Conservation (phyloP, 352 stramenopile genomes). For the Aphanomyces astaci region DNA sequence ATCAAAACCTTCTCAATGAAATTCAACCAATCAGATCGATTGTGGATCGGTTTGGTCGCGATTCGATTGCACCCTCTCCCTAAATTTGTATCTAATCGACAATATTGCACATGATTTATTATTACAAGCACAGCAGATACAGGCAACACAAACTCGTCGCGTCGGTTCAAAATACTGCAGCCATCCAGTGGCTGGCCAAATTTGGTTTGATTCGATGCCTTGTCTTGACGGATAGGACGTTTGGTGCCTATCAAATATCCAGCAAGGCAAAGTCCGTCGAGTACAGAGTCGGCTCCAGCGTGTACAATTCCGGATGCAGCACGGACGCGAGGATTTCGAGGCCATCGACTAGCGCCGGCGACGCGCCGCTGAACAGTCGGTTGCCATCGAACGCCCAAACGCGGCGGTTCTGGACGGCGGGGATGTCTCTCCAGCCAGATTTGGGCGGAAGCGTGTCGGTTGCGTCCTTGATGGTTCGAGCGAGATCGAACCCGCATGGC, state of each 20-base stretch:
- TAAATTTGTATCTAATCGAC: no score
- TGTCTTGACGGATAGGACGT: neutral
- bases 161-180: no score
- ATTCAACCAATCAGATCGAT: no score
- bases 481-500: slow-evolving; percentile 20
- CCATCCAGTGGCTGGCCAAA: no score
- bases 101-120: no score
- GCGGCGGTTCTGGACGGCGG: neutral
- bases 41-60: no score
- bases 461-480: slow-evolving; percentile 10
- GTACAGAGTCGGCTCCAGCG: neutral
- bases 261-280: neutral
- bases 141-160: no score
- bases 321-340: slow-evolving; percentile 20
- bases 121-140: no score
- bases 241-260: neutral
- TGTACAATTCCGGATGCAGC: slow-evolving; percentile 15
- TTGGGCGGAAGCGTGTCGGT: neutral
- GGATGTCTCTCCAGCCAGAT: slow-evolving; percentile 11
- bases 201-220: no score
- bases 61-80: no score
- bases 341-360: slow-evolving; percentile 19
- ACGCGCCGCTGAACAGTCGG: slow-evolving; percentile 20
- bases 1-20: no score
- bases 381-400: slow-evolving; percentile 19